A percentile compares a stretch with the other conserved stretches of the same genome.
These are phyloP conservation scores for Aspergillus quadrilineatus DNA, from an alignment of 2,329 filamentous ascomycete genomes.

Conservation along the genomic window DNA sequence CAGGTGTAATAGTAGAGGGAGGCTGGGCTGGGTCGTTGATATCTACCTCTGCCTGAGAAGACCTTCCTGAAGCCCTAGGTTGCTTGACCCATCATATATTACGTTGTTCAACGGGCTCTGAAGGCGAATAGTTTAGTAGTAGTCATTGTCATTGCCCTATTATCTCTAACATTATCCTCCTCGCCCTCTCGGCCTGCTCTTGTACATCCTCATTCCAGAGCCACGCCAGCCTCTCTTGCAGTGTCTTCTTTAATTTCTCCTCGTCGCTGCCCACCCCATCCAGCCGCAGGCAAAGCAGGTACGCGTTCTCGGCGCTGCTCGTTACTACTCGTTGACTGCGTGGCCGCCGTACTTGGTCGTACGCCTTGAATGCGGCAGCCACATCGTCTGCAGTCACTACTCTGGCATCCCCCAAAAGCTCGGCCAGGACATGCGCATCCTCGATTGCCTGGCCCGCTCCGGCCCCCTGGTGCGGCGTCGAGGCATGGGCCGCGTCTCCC, in stretches of 20 bases:
- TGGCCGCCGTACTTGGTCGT: conserved; percentile 51
- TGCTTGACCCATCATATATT: too few species aligned
- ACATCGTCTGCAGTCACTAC: conserved; percentile 36
- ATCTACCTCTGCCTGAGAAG: too few species aligned
- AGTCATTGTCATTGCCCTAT: neutral
- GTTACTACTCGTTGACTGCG: conserved; percentile 52
- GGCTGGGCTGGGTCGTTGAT: too few species aligned
- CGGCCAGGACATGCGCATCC: conserved; percentile 40
- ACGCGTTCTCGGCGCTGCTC: conserved; percentile 49
- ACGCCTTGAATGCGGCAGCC: conserved; percentile 51
- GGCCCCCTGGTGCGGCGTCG: conserved; percentile 39
- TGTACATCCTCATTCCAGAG: conserved; percentile 37
- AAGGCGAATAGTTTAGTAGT: neutral
- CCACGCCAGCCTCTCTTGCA: conserved; percentile 30
- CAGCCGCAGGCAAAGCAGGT: conserved; percentile 29
- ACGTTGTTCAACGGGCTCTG: too few species aligned
- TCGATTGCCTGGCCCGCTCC: conserved; percentile 43
- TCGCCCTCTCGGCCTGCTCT: conserved; percentile 26
- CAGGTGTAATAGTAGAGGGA: too few species aligned
- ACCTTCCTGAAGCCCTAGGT: too few species aligned
- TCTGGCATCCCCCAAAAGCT: conserved; percentile 45
- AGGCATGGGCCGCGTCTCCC: conserved; percentile 43
- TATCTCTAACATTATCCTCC: neutral
- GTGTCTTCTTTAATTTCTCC: conserved; percentile 24
- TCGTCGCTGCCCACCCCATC: conserved; percentile 29